A percentile compares a stretch with the other conserved stretches of the same genome.
Evolutionary conservation across 495 filamentous ascomycete genomes (phyloP).

Genomic region (Penicillium argentinense): DNA sequence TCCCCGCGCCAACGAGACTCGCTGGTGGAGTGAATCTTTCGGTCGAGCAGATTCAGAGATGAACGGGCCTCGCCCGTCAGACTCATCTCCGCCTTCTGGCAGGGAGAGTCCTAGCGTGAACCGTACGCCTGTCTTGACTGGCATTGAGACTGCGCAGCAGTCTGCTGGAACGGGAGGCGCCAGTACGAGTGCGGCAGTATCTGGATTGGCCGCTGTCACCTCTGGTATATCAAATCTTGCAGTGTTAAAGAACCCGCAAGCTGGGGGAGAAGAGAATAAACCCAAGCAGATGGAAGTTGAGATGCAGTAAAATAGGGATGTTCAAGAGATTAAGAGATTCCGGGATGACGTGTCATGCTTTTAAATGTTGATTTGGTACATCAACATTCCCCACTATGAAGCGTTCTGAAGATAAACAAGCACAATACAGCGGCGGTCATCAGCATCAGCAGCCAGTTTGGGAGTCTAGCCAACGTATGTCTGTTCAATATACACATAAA

Average conservation of each 20-base stretch:
- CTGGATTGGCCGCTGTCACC: conserved; percentile 37
- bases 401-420: no score
- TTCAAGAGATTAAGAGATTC: neutral
- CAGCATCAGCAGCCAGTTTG: no score
- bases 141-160: conserved; percentile 47
- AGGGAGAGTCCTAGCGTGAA: conserved; percentile 21
- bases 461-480: no score
- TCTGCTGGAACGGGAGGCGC: conserved; percentile 27
- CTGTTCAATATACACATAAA: no score
- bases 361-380: neutral
- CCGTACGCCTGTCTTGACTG: conserved; percentile 40
- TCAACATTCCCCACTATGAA: neutral
- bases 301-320: conserved; percentile 38
- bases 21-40: conserved; percentile 94
- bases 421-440: no score
- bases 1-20: conserved; percentile 63
- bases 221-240: conserved; percentile 44
- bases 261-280: conserved; percentile 20
- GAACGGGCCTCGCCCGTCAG: conserved; percentile 62
- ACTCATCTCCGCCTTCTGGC: conserved; percentile 8
- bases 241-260: conserved; percentile 28
- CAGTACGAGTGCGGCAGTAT: conserved; percentile 26
- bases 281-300: conserved; percentile 47
- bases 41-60: conserved; percentile 85
- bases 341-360: neutral